Conservation (phyloP, 768 basidiomycete species). For the Trametes sanguinea region DNA sequence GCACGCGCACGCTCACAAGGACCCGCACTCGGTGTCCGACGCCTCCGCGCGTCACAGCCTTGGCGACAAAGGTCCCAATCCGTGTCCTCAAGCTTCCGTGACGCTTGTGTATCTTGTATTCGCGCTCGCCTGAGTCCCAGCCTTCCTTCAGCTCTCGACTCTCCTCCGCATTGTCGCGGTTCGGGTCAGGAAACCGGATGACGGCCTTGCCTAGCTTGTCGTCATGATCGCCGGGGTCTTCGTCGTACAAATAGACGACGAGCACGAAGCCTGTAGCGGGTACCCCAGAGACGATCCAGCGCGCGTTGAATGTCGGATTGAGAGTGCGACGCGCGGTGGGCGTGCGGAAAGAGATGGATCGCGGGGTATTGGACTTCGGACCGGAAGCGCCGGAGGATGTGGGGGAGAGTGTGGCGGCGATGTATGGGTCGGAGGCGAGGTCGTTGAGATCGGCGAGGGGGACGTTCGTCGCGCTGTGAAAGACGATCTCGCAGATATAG, state of each 20-base stretch:
- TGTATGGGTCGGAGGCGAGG: slow-evolving; percentile 33
- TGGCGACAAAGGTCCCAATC: slow-evolving; percentile 32
- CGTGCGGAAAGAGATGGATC: slow-evolving; percentile 28
- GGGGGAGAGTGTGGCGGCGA: slow-evolving; percentile 25
- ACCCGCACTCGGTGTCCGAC: slow-evolving; percentile 34
- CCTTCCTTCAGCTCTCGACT: slow-evolving; percentile 22
- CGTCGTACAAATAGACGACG: slow-evolving; percentile 26
- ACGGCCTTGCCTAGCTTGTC: slow-evolving; percentile 31
- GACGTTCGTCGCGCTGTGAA: slow-evolving; percentile 26
- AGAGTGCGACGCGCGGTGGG: slow-evolving; percentile 27
- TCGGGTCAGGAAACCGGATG: slow-evolving; percentile 24
- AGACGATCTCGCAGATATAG: slow-evolving; percentile 28
- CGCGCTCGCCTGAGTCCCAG: slow-evolving; percentile 33
- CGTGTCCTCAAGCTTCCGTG: slow-evolving; percentile 33
- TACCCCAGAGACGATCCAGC: slow-evolving; percentile 32
- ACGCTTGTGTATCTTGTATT: slow-evolving; percentile 36
- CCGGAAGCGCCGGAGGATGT: slow-evolving; percentile 2
- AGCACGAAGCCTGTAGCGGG: slow-evolving; percentile 30
- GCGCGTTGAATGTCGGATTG: slow-evolving; percentile 29
- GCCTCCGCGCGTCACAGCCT: slow-evolving; percentile 28
- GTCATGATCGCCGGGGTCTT: slow-evolving; percentile 31
- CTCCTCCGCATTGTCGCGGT: background rate
- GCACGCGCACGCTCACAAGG: slow-evolving; percentile 30
- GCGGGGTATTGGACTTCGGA: background rate
- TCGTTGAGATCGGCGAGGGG: slow-evolving; percentile 30